These are phyloP conservation scores for Tolypocladium pustulatum DNA, from an alignment of 2,329 filamentous ascomycete genomes.

Conservation along the genomic window DNA sequence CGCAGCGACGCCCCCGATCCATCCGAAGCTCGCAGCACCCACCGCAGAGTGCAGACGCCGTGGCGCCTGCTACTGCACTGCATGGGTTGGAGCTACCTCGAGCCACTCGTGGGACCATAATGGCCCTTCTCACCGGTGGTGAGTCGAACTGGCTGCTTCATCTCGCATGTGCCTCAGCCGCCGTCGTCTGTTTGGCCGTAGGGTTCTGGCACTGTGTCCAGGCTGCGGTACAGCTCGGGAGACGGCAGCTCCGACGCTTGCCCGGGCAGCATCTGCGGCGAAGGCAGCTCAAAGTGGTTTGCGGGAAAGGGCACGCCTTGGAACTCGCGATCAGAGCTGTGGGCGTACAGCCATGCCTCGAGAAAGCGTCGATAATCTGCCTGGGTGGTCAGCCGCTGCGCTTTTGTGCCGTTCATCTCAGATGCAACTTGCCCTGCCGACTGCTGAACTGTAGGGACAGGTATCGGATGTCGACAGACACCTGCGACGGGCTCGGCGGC, in stretches of 20 bases:
- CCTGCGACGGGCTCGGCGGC: conserved; percentile 10
- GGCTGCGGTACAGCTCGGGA: conserved; percentile 1
- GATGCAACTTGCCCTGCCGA: conserved; percentile 28
- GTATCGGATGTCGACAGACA: conserved; percentile 32
- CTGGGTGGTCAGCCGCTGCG: not conserved
- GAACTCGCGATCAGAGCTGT: conserved; percentile 35
- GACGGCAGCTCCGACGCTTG: conserved; percentile 5
- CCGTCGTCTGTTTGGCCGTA: not conserved
- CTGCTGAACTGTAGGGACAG: conserved; percentile 39
- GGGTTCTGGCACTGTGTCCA: conserved; percentile 2
- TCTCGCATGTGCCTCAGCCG: conserved; percentile 2
- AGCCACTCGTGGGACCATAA: not conserved
- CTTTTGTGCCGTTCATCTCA: not conserved
- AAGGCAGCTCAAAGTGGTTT: conserved; percentile 35
- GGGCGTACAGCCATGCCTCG: conserved; percentile 33
- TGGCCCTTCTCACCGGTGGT: not conserved
- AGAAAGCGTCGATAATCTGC: conserved; percentile 36
- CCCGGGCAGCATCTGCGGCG: conserved; percentile 31
- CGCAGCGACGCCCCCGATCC: not conserved
- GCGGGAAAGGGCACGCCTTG: conserved; percentile 33
- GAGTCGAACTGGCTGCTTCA: not conserved
- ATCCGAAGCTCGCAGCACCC: not conserved
- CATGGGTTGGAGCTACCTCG: not conserved
- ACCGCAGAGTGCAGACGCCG: not conserved
- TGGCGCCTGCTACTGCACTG: not conserved